phyloP scores from a whole-genome alignment of 139 green algal genomes.

The Picochlorum sp. region DNA sequence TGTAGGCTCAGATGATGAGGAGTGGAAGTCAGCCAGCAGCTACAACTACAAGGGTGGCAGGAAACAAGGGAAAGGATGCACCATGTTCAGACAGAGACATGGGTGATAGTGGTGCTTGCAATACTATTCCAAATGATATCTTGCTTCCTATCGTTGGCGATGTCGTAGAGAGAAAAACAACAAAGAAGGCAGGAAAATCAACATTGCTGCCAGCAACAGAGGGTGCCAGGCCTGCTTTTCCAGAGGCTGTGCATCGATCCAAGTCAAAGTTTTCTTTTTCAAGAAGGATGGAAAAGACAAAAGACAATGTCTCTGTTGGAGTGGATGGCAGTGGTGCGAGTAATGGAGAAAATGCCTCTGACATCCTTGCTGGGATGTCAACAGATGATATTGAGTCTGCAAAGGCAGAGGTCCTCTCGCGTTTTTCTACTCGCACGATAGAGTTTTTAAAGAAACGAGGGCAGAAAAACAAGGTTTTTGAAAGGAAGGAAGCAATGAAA shows the following conservation, averaged over 20 bases:
- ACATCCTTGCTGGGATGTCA: constrained; percentile 21
- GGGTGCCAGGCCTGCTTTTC: constrained; percentile 16
- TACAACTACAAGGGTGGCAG: neutral
- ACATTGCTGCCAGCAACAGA: neutral
- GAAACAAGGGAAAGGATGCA: neutral
- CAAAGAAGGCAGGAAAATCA: neutral
- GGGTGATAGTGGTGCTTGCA: neutral
- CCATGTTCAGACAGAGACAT: neutral
- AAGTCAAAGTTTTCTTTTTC: constrained; percentile 31
- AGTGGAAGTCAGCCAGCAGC: neutral
- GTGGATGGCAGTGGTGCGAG: neutral
- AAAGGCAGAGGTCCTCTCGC: constrained; percentile 16
- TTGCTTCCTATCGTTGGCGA: neutral
- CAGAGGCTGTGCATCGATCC: constrained; percentile 26
- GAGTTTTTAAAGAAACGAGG: constrained; percentile 26
- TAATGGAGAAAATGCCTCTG: constrained; percentile 22
- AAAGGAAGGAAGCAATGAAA: neutral
- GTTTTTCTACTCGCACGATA: constrained; percentile 6
- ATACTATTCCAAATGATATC: neutral
- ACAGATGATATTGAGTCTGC: constrained; percentile 21
- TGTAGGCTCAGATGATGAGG: neutral
- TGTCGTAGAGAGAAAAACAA: neutral
- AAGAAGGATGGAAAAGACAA: neutral
- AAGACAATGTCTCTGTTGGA: neutral
- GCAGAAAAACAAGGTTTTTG: neutral